A percentile compares a stretch with the other conserved stretches of the same genome.
Conservation (phyloP, 805 yeast genomes). For the Naumovozyma baii region DNA sequence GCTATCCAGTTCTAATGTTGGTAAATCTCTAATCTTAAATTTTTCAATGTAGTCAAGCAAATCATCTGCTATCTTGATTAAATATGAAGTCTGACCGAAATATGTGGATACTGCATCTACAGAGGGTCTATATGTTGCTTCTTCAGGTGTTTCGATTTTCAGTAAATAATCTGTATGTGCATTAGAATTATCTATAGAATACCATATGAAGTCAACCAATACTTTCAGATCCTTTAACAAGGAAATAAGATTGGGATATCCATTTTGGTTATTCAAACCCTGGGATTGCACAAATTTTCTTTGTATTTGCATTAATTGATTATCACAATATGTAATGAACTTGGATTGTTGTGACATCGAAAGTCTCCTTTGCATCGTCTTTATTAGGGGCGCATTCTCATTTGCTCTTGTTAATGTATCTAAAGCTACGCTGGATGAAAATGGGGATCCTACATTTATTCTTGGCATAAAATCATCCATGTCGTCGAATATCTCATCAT, state of each 20-base stretch:
- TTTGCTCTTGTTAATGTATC: background rate
- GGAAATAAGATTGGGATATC: slow-evolving; percentile 25
- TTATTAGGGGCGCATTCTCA: background rate
- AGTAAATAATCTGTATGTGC: slow-evolving; percentile 24
- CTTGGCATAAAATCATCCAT: slow-evolving; percentile 26
- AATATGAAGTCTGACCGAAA: slow-evolving; percentile 55
- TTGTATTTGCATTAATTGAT: slow-evolving; percentile 42
- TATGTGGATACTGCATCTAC: slow-evolving; percentile 16
- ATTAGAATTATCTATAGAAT: slow-evolving; percentile 36
- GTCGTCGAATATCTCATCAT: slow-evolving; percentile 15
- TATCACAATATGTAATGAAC: slow-evolving; percentile 47
- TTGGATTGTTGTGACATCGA: slow-evolving; percentile 46
- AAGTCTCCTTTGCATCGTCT: slow-evolving; percentile 22
- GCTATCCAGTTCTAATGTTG: slow-evolving; percentile 17
- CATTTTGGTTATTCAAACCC: slow-evolving; percentile 27
- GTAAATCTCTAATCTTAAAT: slow-evolving; percentile 23
- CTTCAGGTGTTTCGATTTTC: background rate
- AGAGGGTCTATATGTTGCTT: background rate
- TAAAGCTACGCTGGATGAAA: slow-evolving; percentile 17
- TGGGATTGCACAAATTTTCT: slow-evolving; percentile 42
- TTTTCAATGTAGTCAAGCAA: slow-evolving; percentile 50
- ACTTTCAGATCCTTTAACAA: slow-evolving; percentile 39
- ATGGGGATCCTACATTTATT: slow-evolving; percentile 25
- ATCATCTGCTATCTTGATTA: slow-evolving; percentile 57
- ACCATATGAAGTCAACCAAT: slow-evolving; percentile 52